These are phyloP conservation scores for Cucurbita moschata DNA, from an alignment of 306 rosid genomes.

Conservation along the genomic window DNA sequence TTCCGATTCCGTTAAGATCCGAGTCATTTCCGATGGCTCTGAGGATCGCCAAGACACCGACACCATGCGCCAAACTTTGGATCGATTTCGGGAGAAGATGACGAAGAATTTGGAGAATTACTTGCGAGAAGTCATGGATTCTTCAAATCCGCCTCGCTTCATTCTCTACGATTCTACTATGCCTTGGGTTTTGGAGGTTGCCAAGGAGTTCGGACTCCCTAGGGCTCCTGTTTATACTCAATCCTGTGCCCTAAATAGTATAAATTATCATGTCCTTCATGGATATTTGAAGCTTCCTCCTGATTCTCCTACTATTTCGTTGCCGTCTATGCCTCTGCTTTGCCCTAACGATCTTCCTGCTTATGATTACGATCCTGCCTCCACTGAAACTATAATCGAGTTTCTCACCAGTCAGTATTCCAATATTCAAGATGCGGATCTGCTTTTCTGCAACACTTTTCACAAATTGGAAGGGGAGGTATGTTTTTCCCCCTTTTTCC, in stretches of 20 bases:
- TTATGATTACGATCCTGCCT: background rate
- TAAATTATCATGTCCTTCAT: conserved; percentile 1
- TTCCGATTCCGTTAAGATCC: background rate
- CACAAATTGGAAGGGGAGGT: conserved; percentile 11
- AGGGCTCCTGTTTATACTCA: conserved; percentile 21
- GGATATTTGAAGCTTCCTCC: background rate
- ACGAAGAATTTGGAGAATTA: background rate
- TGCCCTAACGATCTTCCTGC: background rate
- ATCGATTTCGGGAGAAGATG: background rate
- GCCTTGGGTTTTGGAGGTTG: conserved; percentile 19
- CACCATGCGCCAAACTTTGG: background rate
- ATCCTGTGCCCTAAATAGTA: background rate
- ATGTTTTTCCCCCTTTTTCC: background rate
- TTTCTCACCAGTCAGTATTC: background rate
- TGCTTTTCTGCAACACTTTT: conserved; percentile 6
- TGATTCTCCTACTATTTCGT: background rate
- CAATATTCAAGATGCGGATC: conserved; percentile 1
- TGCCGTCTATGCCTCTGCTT: conserved; percentile 9
- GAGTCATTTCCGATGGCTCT: conserved; percentile 11
- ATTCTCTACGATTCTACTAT: conserved; percentile 12
- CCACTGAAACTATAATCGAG: background rate
- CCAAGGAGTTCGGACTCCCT: conserved; percentile 4
- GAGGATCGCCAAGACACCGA: background rate
- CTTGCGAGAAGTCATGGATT: background rate
- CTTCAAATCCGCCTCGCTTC: background rate